Percentiles rank a stretch among this genome's conserved stretches.
Evolutionary conservation across 495 filamentous ascomycete species (phyloP).

Genomic region (Acidiella bohemica): DNA sequence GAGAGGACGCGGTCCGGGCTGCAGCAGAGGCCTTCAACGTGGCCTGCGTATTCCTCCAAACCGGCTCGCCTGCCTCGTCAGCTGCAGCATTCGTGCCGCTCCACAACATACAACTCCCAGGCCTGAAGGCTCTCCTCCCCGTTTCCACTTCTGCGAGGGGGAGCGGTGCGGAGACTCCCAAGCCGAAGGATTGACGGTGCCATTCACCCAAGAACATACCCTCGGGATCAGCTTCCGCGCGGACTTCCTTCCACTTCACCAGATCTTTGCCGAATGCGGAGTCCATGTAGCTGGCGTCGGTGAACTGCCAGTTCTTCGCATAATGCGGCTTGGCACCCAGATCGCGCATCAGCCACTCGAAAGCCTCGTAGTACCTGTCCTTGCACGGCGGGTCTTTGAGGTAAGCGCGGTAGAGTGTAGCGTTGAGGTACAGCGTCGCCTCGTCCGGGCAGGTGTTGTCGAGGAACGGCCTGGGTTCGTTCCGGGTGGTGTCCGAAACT

Average conservation of each 20-base stretch:
- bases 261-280: slow-evolving; percentile 45
- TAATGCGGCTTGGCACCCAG: slow-evolving; percentile 85
- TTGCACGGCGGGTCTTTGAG: slow-evolving; percentile 62
- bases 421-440: slow-evolving; percentile 87
- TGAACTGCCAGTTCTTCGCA: slow-evolving; percentile 82
- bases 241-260: slow-evolving; percentile 49
- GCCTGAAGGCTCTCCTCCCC: slow-evolving; percentile 15
- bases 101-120: slow-evolving; percentile 12
- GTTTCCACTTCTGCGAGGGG: slow-evolving; percentile 37
- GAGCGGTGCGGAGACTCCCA: slow-evolving; percentile 20
- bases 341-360: slow-evolving; percentile 92
- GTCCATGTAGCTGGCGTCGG: slow-evolving; percentile 42
- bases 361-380: slow-evolving; percentile 77
- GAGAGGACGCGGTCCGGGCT: too few species aligned
- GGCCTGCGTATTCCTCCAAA: background rate
- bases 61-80: slow-evolving; percentile 15
- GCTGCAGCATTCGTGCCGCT: background rate
- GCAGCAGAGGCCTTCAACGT: background rate
- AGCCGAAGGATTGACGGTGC: slow-evolving; percentile 61
- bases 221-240: slow-evolving; percentile 66
- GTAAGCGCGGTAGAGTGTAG: slow-evolving; percentile 88
- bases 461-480: slow-evolving; percentile 55
- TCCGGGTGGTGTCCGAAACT: slow-evolving; percentile 58
- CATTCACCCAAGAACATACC: slow-evolving; percentile 89
- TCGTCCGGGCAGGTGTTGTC: slow-evolving; percentile 54